These are phyloP conservation scores for Penicillium herquei DNA, from an alignment of 495 filamentous ascomycete genomes.

Conservation along the genomic window DNA sequence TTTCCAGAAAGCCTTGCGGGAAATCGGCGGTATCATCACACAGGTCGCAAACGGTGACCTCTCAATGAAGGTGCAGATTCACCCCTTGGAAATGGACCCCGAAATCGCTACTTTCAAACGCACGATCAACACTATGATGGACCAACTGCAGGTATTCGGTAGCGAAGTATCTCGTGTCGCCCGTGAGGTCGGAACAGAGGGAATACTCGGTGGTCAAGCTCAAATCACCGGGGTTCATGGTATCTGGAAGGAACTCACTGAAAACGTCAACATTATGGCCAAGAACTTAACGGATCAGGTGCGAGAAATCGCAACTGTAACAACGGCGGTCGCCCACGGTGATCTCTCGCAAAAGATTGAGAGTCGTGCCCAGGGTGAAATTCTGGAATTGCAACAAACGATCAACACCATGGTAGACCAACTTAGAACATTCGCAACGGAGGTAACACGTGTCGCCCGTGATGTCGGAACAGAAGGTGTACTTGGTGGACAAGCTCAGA, in stretches of 20 bases:
- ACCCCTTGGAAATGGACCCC: conserved; percentile 95
- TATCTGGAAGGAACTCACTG: conserved; percentile 96
- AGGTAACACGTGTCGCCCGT: conserved; percentile 93
- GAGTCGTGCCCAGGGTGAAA: conserved; percentile 91
- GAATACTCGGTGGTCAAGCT: conserved; percentile 94
- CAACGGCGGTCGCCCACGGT: conserved; percentile 93
- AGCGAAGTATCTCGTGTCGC: conserved; percentile 96
- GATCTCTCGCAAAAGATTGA: conserved; percentile 96
- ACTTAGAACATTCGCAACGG: conserved; percentile 91
- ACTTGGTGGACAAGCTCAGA: conserved; percentile 93
- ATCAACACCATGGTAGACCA: conserved; percentile 99
- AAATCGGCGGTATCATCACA: conserved; percentile 96
- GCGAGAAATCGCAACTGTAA: conserved; percentile 95
- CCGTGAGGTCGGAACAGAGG: conserved; percentile 96
- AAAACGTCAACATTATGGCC: conserved; percentile 99
- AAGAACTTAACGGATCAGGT: conserved; percentile 82
- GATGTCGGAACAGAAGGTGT: conserved; percentile 98
- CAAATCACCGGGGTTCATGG: conserved; percentile 92
- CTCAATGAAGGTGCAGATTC: conserved; percentile 96
- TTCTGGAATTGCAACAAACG: conserved; percentile 92
- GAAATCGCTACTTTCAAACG: conserved; percentile 99
- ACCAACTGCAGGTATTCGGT: conserved; percentile 95
- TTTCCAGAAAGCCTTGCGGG: conserved; percentile 93
- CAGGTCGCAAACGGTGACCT: conserved; percentile 94
- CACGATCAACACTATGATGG: conserved; percentile 97